A percentile compares a stretch with the other conserved stretches of the same genome.
Conservation (phyloP, 306 rosid species). For the Alnus glutinosa region DNA sequence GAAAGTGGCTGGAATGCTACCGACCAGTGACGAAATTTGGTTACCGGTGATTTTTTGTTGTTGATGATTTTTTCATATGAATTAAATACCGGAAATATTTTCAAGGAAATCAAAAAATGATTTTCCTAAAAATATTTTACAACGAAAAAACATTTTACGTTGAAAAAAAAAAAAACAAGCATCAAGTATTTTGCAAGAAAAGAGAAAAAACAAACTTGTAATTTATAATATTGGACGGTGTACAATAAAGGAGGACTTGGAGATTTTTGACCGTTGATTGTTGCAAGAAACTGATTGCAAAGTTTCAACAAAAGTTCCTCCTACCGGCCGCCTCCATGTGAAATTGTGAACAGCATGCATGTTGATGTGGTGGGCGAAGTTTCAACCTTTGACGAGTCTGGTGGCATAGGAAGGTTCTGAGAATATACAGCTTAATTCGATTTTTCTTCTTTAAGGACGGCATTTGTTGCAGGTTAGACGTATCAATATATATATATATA, state of each 20-base stretch:
- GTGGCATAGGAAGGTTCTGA: background rate
- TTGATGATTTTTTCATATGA: no score
- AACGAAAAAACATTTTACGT: no score
- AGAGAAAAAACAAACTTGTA: background rate
- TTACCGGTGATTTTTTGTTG: no score
- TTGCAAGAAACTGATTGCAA: background rate
- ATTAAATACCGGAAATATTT: no score
- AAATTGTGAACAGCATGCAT: conserved; percentile 11
- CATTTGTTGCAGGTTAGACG: background rate
- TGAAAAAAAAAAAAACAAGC: no score
- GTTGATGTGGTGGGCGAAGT: background rate
- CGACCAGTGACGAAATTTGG: no score
- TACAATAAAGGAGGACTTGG: background rate
- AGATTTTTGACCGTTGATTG: conserved; percentile 4
- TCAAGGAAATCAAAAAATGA: no score
- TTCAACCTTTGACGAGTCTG: conserved; percentile 14
- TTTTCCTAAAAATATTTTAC: no score
- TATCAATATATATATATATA: background rate
- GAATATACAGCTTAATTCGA: no score
- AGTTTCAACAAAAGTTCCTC: background rate
- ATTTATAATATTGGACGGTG: background rate
- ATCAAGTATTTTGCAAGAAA: background rate
- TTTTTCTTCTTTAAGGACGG: background rate
- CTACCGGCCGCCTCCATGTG: background rate
- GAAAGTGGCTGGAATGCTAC: no score